Base-by-base conservation (phyloP, 495 filamentous ascomycete species). In the Podospora pseudopauciseta region DNA sequence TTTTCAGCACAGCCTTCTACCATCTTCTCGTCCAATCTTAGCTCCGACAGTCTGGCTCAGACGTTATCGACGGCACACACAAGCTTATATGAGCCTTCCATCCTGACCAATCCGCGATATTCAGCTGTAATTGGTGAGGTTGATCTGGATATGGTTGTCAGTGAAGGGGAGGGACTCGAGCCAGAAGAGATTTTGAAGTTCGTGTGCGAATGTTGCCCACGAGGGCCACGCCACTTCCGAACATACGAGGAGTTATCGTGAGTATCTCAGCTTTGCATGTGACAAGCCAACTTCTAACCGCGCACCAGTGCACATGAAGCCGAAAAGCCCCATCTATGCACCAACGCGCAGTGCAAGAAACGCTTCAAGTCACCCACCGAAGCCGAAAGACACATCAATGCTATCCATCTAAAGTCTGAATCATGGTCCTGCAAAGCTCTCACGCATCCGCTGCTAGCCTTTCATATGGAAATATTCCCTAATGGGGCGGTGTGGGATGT, bases 281-380 rank as follows among this genome's bases (percentile, higher is more conserved):
- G 11, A 54, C 0, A 34, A 26, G 55, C 3, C 55, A 19, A 23
- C n/a, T 60, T 23, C 57, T 32, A 49, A 20, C 23, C 28, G 74
- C 71, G 26, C 64, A 68, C 4, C 63, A 80, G 78, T 27, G 65
- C 68, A 44, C 92, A 96, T 75, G 88, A 91, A 71, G 84, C 87
- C 72, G 92, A 94, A 74, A 95, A 93, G 72, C 92, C 93, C 70
- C 92, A 95, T 74, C 83, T 84, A 13, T 96, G 92, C 74, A 80
- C 85, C 55, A 26, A 58, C 55, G 3, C 55, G 34, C 93, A 87
- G 73, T 96, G 92, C 78, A 86, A 86, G 55, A 93, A 92, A 74
- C 86, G 92, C 19, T 96, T 96, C 83, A 95, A 96, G 74, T 92
- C 92, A 76, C 94, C 93, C 71, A 94, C 94, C 69, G 92, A 96